These are phyloP conservation scores for Phaseolus coccineus DNA, from an alignment of 331 rosid genomes.

Conservation along the genomic window DNA sequence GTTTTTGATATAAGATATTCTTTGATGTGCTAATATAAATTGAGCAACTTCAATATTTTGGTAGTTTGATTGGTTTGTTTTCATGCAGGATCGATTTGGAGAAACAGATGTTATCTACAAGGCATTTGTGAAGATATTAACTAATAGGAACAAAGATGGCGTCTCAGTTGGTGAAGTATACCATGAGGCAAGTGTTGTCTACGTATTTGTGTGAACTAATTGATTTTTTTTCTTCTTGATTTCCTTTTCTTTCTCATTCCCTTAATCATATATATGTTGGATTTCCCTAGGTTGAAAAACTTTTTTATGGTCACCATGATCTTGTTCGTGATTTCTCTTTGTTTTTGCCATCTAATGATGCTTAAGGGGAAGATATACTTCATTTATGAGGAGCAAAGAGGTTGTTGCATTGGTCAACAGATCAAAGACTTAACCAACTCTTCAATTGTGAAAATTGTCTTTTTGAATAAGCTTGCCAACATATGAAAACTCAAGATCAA, in stretches of 20 bases:
- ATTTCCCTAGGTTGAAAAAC: neutral
- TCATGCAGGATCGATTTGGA: conserved; percentile 69
- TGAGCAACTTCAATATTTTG: conserved; percentile 12
- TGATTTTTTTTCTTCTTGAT: neutral
- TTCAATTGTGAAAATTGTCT: neutral
- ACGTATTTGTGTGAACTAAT: neutral
- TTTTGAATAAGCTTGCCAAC: neutral
- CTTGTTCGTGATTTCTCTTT: neutral
- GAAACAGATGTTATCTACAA: conserved; percentile 69
- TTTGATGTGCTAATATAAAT: neutral
- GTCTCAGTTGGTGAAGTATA: conserved; percentile 57
- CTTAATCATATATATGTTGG: neutral
- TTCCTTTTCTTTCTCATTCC: neutral
- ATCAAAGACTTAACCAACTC: neutral
- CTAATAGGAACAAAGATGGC: conserved; percentile 61
- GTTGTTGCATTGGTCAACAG: neutral
- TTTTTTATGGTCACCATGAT: neutral
- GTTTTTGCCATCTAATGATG: neutral
- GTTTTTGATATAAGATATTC: neutral
- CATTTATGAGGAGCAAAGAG: neutral
- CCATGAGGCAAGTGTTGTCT: conserved; percentile 55
- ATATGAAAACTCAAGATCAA: neutral
- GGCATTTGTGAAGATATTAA: conserved; percentile 69
- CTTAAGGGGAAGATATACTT: neutral
- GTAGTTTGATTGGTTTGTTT: conserved; percentile 36